These are phyloP conservation scores for Corinectria fuckeliana DNA, from an alignment of 2,329 filamentous ascomycete species.

Conservation along the genomic window DNA sequence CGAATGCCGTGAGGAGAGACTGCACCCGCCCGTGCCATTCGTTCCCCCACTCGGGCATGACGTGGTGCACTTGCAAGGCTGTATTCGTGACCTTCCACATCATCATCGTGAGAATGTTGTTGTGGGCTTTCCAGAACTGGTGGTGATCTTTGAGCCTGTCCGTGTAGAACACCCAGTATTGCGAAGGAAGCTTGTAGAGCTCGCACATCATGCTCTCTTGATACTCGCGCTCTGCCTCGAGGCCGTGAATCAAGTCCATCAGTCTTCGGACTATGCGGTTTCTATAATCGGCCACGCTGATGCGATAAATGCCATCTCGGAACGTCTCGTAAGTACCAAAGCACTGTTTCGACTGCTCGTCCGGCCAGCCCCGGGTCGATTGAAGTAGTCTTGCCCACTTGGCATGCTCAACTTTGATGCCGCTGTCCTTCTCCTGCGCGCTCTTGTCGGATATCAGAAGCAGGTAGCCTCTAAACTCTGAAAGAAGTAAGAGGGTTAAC, in stretches of 20 bases:
- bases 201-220: constrained; percentile 34
- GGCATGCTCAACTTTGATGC: not conserved
- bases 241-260: constrained; percentile 16
- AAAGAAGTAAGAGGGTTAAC: constrained; percentile 12
- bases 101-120: not conserved
- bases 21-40: constrained; percentile 27
- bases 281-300: constrained; percentile 1
- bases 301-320: not conserved
- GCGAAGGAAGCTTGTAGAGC: constrained; percentile 25
- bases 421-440: not conserved
- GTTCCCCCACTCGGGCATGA: not conserved
- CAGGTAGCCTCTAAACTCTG: constrained; percentile 16
- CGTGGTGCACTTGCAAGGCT: not conserved
- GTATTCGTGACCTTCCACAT: not conserved
- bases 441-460: constrained; percentile 8
- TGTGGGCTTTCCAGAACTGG: constrained; percentile 7
- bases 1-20: constrained; percentile 9
- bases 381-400: not conserved
- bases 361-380: not conserved
- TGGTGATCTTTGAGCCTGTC: not conserved
- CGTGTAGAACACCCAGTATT: constrained; percentile 24
- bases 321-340: not conserved
- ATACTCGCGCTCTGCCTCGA: constrained; percentile 26
- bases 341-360: constrained; percentile 7
- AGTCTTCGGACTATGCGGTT: constrained; percentile 25